Conservation (phyloP, 2,329 filamentous ascomycete species). For the Venturia effusa region DNA sequence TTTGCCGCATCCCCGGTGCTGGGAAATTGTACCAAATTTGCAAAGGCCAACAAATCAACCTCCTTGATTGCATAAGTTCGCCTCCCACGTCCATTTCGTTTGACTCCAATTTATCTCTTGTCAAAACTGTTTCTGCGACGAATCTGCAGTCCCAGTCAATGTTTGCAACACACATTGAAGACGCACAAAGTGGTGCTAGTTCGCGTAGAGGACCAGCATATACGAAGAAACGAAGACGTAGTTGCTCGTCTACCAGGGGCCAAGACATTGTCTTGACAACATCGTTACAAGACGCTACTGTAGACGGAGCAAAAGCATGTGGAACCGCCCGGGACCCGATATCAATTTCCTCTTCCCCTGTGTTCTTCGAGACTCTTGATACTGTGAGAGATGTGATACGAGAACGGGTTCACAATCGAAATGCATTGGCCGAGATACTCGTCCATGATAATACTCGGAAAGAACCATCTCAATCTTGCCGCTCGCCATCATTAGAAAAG, state of each 20-base stretch:
- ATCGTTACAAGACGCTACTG: not conserved
- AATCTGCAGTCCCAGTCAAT: not conserved
- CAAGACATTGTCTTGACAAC: not conserved
- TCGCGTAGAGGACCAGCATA: not conserved
- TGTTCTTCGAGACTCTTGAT: not conserved
- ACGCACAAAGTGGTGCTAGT: not conserved
- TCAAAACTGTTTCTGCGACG: too few species aligned
- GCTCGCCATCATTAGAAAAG: not conserved
- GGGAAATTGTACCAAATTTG: not conserved
- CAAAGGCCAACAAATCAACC: not conserved
- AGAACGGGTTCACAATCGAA: not conserved
- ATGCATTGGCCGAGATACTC: not conserved
- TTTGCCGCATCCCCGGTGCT: conserved; percentile 5
- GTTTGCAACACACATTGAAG: not conserved
- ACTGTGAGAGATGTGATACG: not conserved
- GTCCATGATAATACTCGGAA: not conserved
- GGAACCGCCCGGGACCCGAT: not conserved
- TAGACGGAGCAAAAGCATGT: not conserved
- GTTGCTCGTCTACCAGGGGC: not conserved
- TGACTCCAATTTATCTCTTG: not conserved
- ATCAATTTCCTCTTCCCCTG: not conserved
- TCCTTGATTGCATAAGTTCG: not conserved
- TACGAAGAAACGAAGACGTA: not conserved
- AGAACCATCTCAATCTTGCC: not conserved
- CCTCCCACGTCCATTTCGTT: not conserved